These are phyloP conservation scores for Quercus dentata DNA, from an alignment of 306 rosid species.

Conservation along the genomic window DNA sequence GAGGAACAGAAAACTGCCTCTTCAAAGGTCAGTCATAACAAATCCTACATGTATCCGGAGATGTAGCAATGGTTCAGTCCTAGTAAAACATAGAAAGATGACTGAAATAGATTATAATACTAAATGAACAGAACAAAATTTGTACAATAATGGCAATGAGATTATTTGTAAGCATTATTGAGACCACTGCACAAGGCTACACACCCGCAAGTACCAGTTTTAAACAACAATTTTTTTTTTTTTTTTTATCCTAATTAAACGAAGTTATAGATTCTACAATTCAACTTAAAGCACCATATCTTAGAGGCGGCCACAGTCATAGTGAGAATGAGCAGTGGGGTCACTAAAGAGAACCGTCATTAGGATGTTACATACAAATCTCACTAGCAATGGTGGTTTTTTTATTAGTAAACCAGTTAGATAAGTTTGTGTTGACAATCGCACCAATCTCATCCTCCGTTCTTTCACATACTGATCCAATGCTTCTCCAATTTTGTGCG, in stretches of 20 bases:
- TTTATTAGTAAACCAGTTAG: constrained; percentile 1
- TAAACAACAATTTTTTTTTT: background rate
- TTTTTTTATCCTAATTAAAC: background rate
- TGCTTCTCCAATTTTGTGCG: constrained; percentile 14
- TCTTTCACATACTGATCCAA: constrained; percentile 26
- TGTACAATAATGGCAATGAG: background rate
- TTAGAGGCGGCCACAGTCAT: constrained; percentile 22
- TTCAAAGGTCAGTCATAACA: too few species aligned
- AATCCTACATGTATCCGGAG: too few species aligned
- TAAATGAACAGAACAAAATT: background rate
- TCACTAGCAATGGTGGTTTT: background rate
- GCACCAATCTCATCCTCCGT: constrained; percentile 30
- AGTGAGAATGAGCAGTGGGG: background rate
- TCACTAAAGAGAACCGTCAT: constrained; percentile 13
- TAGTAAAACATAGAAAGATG: background rate
- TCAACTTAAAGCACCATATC: background rate
- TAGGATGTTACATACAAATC: background rate
- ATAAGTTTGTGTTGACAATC: constrained; percentile 22
- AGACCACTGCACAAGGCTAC: background rate
- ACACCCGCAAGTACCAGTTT: background rate
- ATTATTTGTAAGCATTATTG: background rate
- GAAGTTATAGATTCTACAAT: background rate
- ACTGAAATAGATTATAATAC: background rate
- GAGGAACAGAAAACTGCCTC: too few species aligned
- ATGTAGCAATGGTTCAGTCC: too few species aligned